Conservation (phyloP, 2,329 filamentous ascomycete genomes). For the Colletotrichum tabaci region DNA sequence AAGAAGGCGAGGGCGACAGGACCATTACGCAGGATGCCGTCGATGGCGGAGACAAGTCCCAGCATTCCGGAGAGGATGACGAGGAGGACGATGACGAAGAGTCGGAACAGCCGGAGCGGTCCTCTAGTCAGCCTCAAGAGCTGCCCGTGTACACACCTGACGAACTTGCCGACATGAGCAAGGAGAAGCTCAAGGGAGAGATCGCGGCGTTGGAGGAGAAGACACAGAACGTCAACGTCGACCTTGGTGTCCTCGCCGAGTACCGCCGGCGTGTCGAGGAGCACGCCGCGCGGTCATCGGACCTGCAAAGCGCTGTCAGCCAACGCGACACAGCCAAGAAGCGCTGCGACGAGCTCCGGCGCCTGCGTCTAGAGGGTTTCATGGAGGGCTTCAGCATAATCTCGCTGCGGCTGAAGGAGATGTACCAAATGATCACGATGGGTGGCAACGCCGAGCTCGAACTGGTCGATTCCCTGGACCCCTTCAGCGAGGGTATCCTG, state of each 20-base stretch:
- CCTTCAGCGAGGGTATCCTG: slow-evolving; percentile 95
- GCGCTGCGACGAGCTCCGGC: slow-evolving; percentile 91
- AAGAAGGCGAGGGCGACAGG: slow-evolving; percentile 45
- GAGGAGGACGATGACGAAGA: slow-evolving; percentile 31
- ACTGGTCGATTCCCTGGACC: slow-evolving; percentile 94
- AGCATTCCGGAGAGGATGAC: slow-evolving; percentile 43
- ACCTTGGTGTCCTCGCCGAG: slow-evolving; percentile 89
- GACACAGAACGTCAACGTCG: slow-evolving; percentile 88
- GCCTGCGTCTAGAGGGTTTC: slow-evolving; percentile 93
- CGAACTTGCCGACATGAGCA: slow-evolving; percentile 77
- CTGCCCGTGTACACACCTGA: slow-evolving; percentile 85
- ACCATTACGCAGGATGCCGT: slow-evolving; percentile 17
- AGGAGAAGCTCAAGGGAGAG: slow-evolving; percentile 72
- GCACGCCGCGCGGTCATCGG: slow-evolving; percentile 84
- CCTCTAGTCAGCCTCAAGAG: slow-evolving; percentile 62
- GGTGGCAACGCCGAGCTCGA: slow-evolving; percentile 98
- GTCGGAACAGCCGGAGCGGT: slow-evolving; percentile 44
- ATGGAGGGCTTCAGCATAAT: slow-evolving; percentile 98
- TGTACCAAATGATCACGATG: slow-evolving; percentile 99
- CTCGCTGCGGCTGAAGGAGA: slow-evolving; percentile 95
- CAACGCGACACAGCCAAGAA: slow-evolving; percentile 91
- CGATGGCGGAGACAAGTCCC: slow-evolving; percentile 39
- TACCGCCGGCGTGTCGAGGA: slow-evolving; percentile 91
- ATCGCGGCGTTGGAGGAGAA: slow-evolving; percentile 75
- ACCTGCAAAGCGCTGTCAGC: slow-evolving; percentile 83